Base-by-base conservation (phyloP, 805 yeast genomes). In the Candida chilensis region DNA sequence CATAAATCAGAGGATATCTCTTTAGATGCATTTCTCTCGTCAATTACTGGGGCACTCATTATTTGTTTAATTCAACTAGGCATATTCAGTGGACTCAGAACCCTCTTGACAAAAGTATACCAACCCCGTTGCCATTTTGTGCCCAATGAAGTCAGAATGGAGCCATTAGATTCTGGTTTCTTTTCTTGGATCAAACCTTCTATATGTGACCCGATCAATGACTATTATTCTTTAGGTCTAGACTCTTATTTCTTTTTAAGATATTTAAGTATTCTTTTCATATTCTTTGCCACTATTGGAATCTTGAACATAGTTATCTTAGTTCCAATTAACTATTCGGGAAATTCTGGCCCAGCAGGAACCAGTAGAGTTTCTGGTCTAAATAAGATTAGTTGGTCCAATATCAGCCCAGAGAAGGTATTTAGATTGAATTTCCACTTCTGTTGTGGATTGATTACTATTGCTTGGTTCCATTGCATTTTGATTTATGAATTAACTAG, bases 181-280 rank as follows among this genome's bases (percentile, higher is more conserved):
- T 59, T 77, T 17, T 60, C 61, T 4, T 83, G 90, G 90, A 37
- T 78, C 2, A 27, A 42, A 4, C 68, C 73, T 0, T 56, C 69
- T 0, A 32, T 71, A 17, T 37, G 44, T 6, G 45, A 52, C 14
- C 60, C 64, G 1, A 54, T 71, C 4, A 56, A 60, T 6, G 53
- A 57, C 17, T 77, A 72, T 40, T 45, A 63, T 17, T 50, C 58
- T 1, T 52, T 68, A 36, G 94, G 95, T 0, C 47, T 83, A 5
- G 95, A 86, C 48, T 75, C 87, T 0, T 84, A 79, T 47, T 77
- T 79, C 44, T 78, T 83, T 38, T 42, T 84, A 3, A 50, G 95
- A 29, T 84, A 69, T 41, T 44, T 85, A 27, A 49, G 58, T 29
- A 53, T 78, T 4, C 43, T 81, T 8, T 44, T 73, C 19, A 36